Evolutionary conservation across 176 grass and related monocot genomes (phyloP), one percentile per base, ranked within the genome.

Genomic region (Leersia perrieri): DNA sequence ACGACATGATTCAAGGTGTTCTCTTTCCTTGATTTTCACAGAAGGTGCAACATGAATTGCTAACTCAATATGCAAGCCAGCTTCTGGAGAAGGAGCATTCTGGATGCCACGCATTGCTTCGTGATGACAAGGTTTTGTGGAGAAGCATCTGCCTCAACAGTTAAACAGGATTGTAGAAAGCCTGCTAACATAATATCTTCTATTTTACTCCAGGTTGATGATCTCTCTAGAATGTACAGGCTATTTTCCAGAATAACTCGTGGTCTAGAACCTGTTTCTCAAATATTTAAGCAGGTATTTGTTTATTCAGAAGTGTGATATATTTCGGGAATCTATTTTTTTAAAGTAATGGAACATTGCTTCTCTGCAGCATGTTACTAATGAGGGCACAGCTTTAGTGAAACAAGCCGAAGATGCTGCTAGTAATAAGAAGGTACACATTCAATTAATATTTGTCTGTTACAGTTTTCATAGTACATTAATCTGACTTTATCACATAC

Each of bases 381-480:
- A 82, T 1, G 95, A 98, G 75, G 95, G 95, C 30, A 94, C 88
- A 49, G 74, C 86, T 64, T 89, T 98, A 74, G 85, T 98, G 39
- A 94, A 98, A 55, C 95, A 94, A 85, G 92, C 92, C 16, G 90
- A 94, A 88, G 95, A 98, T 94, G 92, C 95, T 83, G 90, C 92
- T 60, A 94, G 88, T 53, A 93, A 89, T 77, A 98, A 91, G 28
- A 94, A 94, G 92, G 95, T 98, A 42, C 3, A 40, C 23, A 47
- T 61, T 73, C 42, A 31, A 33, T 74, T 77, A n/a, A 49, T 66
- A 12, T 38, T 73, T 47, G 40, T n/a, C 34, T 65, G 13, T 57
- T 31, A 22, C 7, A 57, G 22, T 40, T 69, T 25, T 38, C 20
- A 70, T 76, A 32, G 27, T 0, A 28, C 51, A 74, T 34, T 53